Evolutionary conservation across 257 asterid species (phyloP), one percentile per base, ranked within the genome.

Genomic region (Nicotiana paniculata): DNA sequence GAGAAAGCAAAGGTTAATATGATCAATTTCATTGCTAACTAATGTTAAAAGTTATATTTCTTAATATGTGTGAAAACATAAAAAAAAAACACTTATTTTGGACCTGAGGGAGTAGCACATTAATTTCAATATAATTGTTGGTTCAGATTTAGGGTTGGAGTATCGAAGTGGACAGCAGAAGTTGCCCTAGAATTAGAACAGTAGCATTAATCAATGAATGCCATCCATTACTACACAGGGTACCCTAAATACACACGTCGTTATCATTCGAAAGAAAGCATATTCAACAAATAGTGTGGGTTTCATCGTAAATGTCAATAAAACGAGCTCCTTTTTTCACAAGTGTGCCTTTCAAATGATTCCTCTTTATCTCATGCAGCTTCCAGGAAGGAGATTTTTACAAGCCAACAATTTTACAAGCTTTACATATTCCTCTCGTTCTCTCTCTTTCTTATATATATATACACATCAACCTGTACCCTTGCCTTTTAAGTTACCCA

Each of bases 381-480:
- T 82, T 82, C 85, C 85, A 28, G 67, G 85, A 82, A 82, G 39
- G 85, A 75, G 81, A 82, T 76, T 59, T 0, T 39, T 62, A 59
- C 69, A 79, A 62, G 30, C 82, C 61, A 79, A 26, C 55, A 59
- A 79, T 64, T 62, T 65, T 21, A 62, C 72, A 62, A 79, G 55
- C 46, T 62, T 61, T 75, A 62, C 72, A 62, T 11, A 79, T 37
- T 59, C 12, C 18, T 13, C 30, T 24, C 57, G 11, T 18, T 61
- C 48, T 24, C 57, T 18, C n/a, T 61, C 61, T 37, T 5, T 15
- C 4, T 3, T 79, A 13, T 58, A 37, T 46, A 37, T 46, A 82
- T 16, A 53, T 33, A 74, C 2, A 66, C 79, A 66, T 24, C 33
- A 63, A 30, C 30, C 26, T n/a, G 5, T 4, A 17, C 26, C 37